A percentile compares a stretch with the other conserved stretches of the same genome.
phyloP scores from a whole-genome alignment of 2,329 filamentous ascomycete genomes.

The Talaromyces marneffei region DNA sequence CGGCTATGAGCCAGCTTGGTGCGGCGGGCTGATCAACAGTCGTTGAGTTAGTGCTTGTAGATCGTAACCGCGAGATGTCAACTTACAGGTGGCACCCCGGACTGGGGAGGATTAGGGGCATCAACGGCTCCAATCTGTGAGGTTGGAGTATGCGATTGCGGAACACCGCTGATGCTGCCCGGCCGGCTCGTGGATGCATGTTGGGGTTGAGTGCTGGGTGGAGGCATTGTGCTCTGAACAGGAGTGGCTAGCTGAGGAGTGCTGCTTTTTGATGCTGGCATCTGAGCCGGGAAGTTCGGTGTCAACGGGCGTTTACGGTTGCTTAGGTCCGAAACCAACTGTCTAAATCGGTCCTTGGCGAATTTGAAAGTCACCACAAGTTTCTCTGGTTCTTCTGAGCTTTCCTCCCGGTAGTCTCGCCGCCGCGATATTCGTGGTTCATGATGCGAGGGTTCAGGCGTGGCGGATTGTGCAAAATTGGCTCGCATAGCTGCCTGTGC shows the following conservation, averaged over 20 bases:
- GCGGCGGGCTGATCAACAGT: slow-evolving; percentile 60
- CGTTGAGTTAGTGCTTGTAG: neutral
- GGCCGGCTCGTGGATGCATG: slow-evolving; percentile 23
- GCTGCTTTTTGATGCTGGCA: slow-evolving; percentile 40
- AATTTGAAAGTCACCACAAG: slow-evolving; percentile 72
- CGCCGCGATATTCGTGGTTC: slow-evolving; percentile 63
- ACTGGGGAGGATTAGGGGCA: slow-evolving; percentile 38
- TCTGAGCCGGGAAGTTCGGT: slow-evolving; percentile 37
- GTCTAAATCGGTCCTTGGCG: slow-evolving; percentile 63
- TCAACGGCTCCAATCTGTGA: slow-evolving; percentile 43
- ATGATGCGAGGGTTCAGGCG: slow-evolving; percentile 65
- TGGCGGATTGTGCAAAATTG: slow-evolving; percentile 71
- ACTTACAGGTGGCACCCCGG: slow-evolving; percentile 42
- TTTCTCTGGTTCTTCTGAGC: slow-evolving; percentile 62
- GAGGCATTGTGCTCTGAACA: slow-evolving; percentile 49
- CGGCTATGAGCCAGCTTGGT: slow-evolving; percentile 74
- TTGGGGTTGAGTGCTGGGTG: slow-evolving; percentile 27
- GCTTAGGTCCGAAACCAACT: slow-evolving; percentile 55
- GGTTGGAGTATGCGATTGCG: slow-evolving; percentile 24
- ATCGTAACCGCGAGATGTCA: neutral
- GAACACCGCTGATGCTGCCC: slow-evolving; percentile 18
- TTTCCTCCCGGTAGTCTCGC: slow-evolving; percentile 71
- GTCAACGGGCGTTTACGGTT: slow-evolving; percentile 32
- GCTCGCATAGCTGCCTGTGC: slow-evolving; percentile 82
- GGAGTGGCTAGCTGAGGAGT: slow-evolving; percentile 48